Conservation (phyloP, 2,329 filamentous ascomycete genomes). For the Colletotrichum nymphaeae region DNA sequence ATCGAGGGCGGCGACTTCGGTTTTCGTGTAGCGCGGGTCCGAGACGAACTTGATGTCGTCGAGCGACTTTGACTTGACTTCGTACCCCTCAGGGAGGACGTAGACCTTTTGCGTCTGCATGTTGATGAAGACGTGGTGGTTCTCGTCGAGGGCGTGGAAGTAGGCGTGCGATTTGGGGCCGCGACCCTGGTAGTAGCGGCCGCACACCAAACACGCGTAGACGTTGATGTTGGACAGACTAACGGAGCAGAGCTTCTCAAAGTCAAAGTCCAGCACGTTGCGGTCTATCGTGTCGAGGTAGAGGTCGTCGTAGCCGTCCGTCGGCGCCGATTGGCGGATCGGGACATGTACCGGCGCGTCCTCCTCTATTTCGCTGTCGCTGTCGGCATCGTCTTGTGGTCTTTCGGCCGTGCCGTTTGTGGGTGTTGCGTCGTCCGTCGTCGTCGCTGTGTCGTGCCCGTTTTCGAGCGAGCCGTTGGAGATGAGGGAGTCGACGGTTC, state of each 20-base stretch:
- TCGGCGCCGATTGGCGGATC: constrained; percentile 79
- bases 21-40: constrained; percentile 85
- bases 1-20: constrained; percentile 85
- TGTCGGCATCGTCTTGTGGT: constrained; percentile 43
- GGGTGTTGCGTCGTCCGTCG: constrained; percentile 29
- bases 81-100: constrained; percentile 95
- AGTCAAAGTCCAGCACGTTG: constrained; percentile 94
- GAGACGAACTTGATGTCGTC: constrained; percentile 99
- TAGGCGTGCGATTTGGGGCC: constrained; percentile 96
- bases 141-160: constrained; percentile 94
- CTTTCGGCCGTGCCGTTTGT: constrained; percentile 37
- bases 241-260: constrained; percentile 97
- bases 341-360: constrained; percentile 54
- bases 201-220: constrained; percentile 96
- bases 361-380: constrained; percentile 54
- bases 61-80: constrained; percentile 92
- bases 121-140: constrained; percentile 98
- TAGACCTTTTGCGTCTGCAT: constrained; percentile 93
- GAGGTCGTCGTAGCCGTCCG: constrained; percentile 91
- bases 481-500: constrained; percentile 55
- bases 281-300: constrained; percentile 98
- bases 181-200: constrained; percentile 96
- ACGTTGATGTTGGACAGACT: constrained; percentile 98
- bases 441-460: constrained; percentile 38
- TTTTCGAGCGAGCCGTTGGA: constrained; percentile 50